Percentiles rank a stretch among this genome's conserved stretches.
These are phyloP conservation scores for Eimeria acervulina DNA, from an alignment of 169 alveolate species.

Conservation along the genomic window DNA sequence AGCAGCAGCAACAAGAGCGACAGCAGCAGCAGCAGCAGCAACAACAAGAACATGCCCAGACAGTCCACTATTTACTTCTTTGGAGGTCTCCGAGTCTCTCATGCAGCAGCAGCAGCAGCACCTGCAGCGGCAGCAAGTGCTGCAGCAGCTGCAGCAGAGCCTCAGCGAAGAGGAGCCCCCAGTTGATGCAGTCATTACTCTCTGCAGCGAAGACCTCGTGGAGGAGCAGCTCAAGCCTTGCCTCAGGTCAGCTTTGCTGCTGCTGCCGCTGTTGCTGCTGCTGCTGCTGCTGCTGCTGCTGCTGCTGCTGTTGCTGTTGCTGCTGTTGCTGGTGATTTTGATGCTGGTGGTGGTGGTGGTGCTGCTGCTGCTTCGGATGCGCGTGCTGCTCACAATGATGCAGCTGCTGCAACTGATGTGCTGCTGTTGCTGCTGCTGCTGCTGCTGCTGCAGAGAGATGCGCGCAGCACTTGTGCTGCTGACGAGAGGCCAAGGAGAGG, in stretches of 20 bases:
- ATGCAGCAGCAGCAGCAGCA: no score
- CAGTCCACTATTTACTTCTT: no score
- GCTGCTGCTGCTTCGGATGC: slow-evolving; percentile 22
- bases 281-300: slow-evolving; percentile 19
- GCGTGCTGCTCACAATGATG: not conserved
- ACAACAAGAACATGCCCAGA: slow-evolving; percentile 18
- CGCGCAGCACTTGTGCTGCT: not conserved
- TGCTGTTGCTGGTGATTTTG: slow-evolving; percentile 2
- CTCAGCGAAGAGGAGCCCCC: slow-evolving; percentile 30
- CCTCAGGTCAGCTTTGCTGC: no score
- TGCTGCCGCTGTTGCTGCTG: not conserved
- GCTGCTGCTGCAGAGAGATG: slow-evolving; percentile 33
- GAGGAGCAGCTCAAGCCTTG: not conserved
- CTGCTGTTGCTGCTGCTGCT: slow-evolving; percentile 27
- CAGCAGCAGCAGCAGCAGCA: slow-evolving; percentile 16
- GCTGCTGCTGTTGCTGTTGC: not conserved
- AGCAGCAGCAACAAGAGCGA: slow-evolving; percentile 12
- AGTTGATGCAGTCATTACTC: not conserved
- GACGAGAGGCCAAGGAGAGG: not conserved
- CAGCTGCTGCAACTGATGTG: not conserved
- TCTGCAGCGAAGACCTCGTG: not conserved
- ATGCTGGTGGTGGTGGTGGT: no score
- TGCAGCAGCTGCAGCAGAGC: slow-evolving; percentile 12
- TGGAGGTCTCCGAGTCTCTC: not conserved
- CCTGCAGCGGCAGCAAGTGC: no score